A percentile compares a stretch with the other conserved stretches of the same genome.
phyloP scores from a whole-genome alignment of 495 filamentous ascomycete genomes.

The Rhypophila decipiens region DNA sequence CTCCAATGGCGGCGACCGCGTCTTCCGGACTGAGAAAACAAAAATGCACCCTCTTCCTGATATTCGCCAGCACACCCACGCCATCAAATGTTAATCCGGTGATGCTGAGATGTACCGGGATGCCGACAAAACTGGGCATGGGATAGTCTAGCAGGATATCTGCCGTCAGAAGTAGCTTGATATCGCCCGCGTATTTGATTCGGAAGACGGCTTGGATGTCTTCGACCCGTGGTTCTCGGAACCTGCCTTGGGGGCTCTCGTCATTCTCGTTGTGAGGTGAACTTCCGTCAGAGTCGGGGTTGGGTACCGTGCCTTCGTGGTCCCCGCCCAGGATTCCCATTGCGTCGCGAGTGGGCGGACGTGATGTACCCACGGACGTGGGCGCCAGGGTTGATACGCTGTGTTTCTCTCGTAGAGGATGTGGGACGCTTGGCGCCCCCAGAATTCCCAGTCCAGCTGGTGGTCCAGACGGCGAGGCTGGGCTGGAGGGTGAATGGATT shows the following conservation, averaged over 20 bases:
- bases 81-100: conserved; percentile 94
- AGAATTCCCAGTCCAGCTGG: conserved; percentile 15
- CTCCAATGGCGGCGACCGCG: conserved; percentile 60
- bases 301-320: conserved; percentile 6
- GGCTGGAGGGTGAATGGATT: conserved; percentile 3
- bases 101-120: conserved; percentile 85
- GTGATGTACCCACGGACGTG: conserved; percentile 35
- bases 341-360: conserved; percentile 43
- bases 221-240: conserved; percentile 46
- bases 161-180: conserved; percentile 80
- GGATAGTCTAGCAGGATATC: conserved; percentile 96
- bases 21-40: conserved; percentile 89
- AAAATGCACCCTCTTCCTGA: conserved; percentile 76
- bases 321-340: conserved; percentile 5
- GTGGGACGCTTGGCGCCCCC: not conserved
- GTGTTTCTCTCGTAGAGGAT: conserved; percentile 39
- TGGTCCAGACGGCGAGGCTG: not conserved
- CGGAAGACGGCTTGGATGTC: conserved; percentile 89
- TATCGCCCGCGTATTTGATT: conserved; percentile 77
- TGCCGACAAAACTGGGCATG: conserved; percentile 91
- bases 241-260: conserved; percentile 23
- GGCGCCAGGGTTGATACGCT: conserved; percentile 50
- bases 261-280: conserved; percentile 20
- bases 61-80: conserved; percentile 83
- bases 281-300: conserved; percentile 17